Base-by-base conservation (phyloP, 306 rosid species). In the Vigna unguiculata region DNA sequence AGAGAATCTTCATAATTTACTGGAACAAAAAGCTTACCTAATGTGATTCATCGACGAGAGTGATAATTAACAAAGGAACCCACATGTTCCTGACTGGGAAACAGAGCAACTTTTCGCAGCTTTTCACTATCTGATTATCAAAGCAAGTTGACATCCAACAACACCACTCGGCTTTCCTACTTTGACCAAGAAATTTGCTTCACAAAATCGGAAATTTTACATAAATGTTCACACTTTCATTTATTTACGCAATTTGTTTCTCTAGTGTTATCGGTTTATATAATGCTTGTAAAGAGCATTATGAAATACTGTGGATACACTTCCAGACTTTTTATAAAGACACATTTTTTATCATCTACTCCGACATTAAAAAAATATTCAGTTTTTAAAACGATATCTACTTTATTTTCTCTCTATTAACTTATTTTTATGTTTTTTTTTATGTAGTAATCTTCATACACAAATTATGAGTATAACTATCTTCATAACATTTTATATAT, bases 51-150 rank as follows among this genome's bases (percentile, higher is more conserved):
- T 67, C 70, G 72, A 69, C 67, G 20, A 78, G 62, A 24, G 80
- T 51, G 36, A 81, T 64, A 46, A 84, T 78, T 71, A 75, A 57
- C 20, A 14, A 41, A 14, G 72, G 19, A 43, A 28, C 71, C 78
- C 71, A 63, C 11, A 47, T 85, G 91, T 85, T 74, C 83, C 87
- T 45, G 63, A 13, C 65, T 65, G 74, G 87, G 77, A 67, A 49
- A 82, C 85, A 79, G 21, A 43, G 74, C 46, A 53, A 30, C 20
- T 61, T 52, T 76, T 59, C 20, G 15, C 52, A 53, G 59, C 76
- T 63, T 32, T 78, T 30, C 74, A 60, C 75, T 40, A 46, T 65
- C 77, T 20, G 17, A 51, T 47, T 21, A 65, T 21, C 60, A 64
- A 76, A 79, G 21, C 71, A 47, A 59, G 41, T 52, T 72, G 2